phyloP scores from a whole-genome alignment of 371 early-diverging fungal species.

The Vairimorpha ceranae region DNA sequence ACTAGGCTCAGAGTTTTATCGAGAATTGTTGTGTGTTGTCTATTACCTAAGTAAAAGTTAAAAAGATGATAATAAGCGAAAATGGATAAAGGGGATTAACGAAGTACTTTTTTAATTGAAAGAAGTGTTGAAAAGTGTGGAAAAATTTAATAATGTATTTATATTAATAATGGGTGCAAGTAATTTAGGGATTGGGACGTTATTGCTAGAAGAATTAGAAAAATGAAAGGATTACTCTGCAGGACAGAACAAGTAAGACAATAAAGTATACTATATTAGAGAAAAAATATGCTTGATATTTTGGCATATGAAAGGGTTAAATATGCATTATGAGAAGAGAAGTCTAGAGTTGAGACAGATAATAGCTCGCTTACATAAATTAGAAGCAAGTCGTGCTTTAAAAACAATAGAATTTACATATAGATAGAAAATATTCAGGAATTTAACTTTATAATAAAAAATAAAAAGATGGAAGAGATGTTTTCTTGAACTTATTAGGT shows the following conservation, averaged over 20 bases:
- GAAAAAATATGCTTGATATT: constrained; percentile 34
- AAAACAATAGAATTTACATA: constrained; percentile 26
- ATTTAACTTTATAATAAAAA: constrained; percentile 35
- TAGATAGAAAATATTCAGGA: constrained; percentile 18
- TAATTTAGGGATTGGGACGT: constrained; percentile 32
- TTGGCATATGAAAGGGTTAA: constrained; percentile 34
- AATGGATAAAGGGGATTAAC: too few relatives aligned
- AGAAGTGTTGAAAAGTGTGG: constrained; percentile 1
- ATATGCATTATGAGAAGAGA: constrained; percentile 25
- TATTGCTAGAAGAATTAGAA: constrained; percentile 36
- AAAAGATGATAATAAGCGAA: too few relatives aligned
- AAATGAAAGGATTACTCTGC: constrained; percentile 8
- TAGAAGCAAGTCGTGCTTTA: constrained; percentile 22
- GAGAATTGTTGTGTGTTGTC: not conserved
- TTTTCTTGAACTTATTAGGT: constrained; percentile 35
- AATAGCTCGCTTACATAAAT: constrained; percentile 42
- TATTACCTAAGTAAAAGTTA: not conserved
- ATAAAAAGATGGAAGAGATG: constrained; percentile 23
- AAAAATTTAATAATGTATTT: constrained; percentile 6
- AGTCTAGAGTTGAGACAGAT: constrained; percentile 46
- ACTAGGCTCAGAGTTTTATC: constrained; percentile 3
- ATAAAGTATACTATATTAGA: constrained; percentile 28
- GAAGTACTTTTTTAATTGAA: constrained; percentile 3
- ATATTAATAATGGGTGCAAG: constrained; percentile 48
- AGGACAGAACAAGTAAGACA: constrained; percentile 13